Base-by-base conservation (phyloP, 108 stramenopile genomes). In the Nitzschia putrida region DNA sequence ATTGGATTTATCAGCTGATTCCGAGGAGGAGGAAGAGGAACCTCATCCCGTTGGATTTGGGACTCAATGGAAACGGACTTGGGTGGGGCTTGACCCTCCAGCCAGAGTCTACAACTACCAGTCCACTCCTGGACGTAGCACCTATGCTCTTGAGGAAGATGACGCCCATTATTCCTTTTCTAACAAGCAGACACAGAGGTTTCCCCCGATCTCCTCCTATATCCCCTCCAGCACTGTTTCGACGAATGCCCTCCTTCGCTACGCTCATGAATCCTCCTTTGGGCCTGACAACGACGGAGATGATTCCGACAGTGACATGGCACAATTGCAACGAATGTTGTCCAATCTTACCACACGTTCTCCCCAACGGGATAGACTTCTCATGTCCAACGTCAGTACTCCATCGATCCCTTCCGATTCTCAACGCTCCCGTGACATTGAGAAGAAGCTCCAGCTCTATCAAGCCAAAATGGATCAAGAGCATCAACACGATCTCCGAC, bases 1-100 rank as follows among this genome's bases (percentile, higher is more conserved):
- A 16, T 57, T 74, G 2, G 73, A 75, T 51, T 18, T 14, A 2
- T 57, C 58, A 11, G 69, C 53, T 5, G 70, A 58, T 42, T 71
- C 63, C 2, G 61, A 56, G 3, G 16, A 14, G 26, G 68, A 70
- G 8, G 77, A 79, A 12, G 71, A 61, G 3, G 89, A 88, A 63
- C 82, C 85, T 0, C 89, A 90, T 83, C 89, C 89, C 3, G 37
- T 90, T 6, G 89, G 89, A 22, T 90, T 90, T 75, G 54, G 53
- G 11, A 43, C 72, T 8, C 72, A 64, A 23, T 82, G 71, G 41
- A 76, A 85, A 14, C 69, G 65, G 23, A 88, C 83, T 18, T 80
- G 86, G 56, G 80, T 84, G 49, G 78, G 74, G 3, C 69, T 83
- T 40, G 74, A 73, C 29, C 58, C 79, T 3, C 69, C 72, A 10